Percentiles rank a stretch among this genome's conserved stretches.
Evolutionary conservation across 192 early-diverging fungal genomes (phyloP).

Genomic region (Rhizophagus sp.): DNA sequence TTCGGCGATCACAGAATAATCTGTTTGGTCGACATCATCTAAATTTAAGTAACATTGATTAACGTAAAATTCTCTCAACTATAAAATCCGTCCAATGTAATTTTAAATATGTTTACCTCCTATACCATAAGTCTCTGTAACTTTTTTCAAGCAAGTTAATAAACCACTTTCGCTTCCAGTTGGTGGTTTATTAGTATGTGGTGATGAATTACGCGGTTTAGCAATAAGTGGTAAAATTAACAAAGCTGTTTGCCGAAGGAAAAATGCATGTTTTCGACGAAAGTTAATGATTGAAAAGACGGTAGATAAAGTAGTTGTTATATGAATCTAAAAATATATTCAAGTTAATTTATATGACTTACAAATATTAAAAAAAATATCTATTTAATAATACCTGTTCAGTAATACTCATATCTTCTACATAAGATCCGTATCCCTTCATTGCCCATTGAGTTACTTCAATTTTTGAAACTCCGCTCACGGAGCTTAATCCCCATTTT

Average conservation of each 20-base stretch:
- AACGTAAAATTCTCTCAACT: neutral
- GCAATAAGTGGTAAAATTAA: constrained; percentile 46
- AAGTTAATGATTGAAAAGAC: constrained; percentile 61
- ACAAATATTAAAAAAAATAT: neutral
- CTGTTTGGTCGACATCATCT: constrained; percentile 12
- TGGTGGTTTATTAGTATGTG: constrained; percentile 33
- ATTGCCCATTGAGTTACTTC: constrained; percentile 69
- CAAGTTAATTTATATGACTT: too few relatives aligned
- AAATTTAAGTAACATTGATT: neutral
- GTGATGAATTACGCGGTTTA: constrained; percentile 37
- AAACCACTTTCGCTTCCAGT: constrained; percentile 50
- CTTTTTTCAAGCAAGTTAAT: constrained; percentile 62
- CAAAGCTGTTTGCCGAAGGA: constrained; percentile 59
- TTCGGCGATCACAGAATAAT: neutral
- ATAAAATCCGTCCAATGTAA: too few relatives aligned
- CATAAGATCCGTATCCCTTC: constrained; percentile 49
- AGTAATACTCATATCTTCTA: constrained; percentile 55
- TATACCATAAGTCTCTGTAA: constrained; percentile 72
- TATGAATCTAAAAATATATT: constrained; percentile 38
- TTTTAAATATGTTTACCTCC: constrained; percentile 39
- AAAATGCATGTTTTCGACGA: constrained; percentile 70
- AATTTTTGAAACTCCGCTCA: constrained; percentile 45
- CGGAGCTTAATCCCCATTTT: constrained; percentile 41
- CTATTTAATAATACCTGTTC: constrained; percentile 55
- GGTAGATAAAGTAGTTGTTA: constrained; percentile 56